Conservation (phyloP, 164 flowering plant species). For the Tetracentron sinense region DNA sequence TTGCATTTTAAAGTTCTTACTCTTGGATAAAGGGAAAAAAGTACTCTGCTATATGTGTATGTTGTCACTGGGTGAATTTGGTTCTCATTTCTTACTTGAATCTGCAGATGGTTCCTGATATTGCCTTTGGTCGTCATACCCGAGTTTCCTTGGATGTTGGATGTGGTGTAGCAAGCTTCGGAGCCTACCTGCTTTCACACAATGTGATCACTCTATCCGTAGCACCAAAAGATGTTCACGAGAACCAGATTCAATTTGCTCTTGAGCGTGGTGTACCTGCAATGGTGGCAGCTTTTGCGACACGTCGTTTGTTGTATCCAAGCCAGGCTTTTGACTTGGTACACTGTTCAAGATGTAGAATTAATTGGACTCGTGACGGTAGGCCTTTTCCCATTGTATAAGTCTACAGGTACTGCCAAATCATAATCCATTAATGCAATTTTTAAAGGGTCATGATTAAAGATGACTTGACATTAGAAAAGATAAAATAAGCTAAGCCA, state of each 20-base stretch:
- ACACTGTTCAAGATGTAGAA: conserved; percentile 66
- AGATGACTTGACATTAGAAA: too few species aligned
- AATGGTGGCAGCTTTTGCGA: conserved; percentile 60
- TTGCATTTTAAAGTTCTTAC: neutral
- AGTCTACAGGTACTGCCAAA: too few species aligned
- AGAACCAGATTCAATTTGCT: conserved; percentile 69
- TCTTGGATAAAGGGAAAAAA: neutral
- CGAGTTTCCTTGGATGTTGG: conserved; percentile 62
- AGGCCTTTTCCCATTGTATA: conserved; percentile 18
- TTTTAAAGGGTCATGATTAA: too few species aligned
- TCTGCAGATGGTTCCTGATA: conserved; percentile 56
- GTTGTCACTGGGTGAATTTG: neutral
- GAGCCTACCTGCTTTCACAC: conserved; percentile 50
- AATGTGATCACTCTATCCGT: conserved; percentile 48
- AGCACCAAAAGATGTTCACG: conserved; percentile 69
- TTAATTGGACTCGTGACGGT: conserved; percentile 73
- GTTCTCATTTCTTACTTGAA: conserved; percentile 2
- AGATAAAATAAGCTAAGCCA: too few species aligned
- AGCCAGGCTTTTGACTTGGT: conserved; percentile 67
- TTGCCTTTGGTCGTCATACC: conserved; percentile 46
- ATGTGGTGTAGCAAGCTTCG: conserved; percentile 71
- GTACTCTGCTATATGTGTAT: neutral
- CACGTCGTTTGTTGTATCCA: conserved; percentile 51
- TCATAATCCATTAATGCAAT: too few species aligned
- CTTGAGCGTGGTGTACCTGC: conserved; percentile 72